Base-by-base conservation (phyloP, 129 eudicot species). In the Logfia minima region DNA sequence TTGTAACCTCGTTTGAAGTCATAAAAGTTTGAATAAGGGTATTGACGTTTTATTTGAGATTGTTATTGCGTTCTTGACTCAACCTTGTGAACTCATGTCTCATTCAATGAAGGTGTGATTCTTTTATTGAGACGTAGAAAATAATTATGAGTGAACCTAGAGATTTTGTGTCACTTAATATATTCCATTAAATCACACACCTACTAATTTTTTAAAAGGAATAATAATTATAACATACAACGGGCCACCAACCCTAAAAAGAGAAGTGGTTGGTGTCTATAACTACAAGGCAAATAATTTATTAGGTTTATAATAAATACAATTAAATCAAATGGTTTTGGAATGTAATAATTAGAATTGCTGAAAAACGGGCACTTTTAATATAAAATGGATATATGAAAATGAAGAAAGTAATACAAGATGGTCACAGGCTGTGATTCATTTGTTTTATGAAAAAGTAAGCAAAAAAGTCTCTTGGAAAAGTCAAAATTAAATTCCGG, bases 321-420 rank as follows among this genome's bases (percentile, higher is more conserved):
- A 60, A 41, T 43, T 56, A 17, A 74, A 74, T 69, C 5, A 32
- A 32, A 32, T 32, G 0, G 35, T 35, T 31, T 76, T 63, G 31
- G 35, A 67, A 66, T 51, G 82, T 29, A 70, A 61, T 75, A 21
- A 81, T 68, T 75, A 32, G 45, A 68, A 74, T 55, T 31, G 76
- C 84, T 31, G 80, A 68, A 81, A 81, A 81, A 70, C 84, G 66
- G 83, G 83, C 83, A 79, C 77, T 71, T 71, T 1, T 24, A 71
- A 45, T 61, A 45, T 29, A 43, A 71, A 29, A 62, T 29, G 17
- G 26, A 22, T 61, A 79, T 21, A 62, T 61, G 56, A 52, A 13
- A 35, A 68, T 77, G 68, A 78, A 61, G 35, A 70, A 70, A 43
- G 71, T 70, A 39, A 69, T 26, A 70, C 63, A 14, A 48, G 55